Evolutionary conservation across 768 basidiomycete species (phyloP).

Genomic region (Collybia sordida): DNA sequence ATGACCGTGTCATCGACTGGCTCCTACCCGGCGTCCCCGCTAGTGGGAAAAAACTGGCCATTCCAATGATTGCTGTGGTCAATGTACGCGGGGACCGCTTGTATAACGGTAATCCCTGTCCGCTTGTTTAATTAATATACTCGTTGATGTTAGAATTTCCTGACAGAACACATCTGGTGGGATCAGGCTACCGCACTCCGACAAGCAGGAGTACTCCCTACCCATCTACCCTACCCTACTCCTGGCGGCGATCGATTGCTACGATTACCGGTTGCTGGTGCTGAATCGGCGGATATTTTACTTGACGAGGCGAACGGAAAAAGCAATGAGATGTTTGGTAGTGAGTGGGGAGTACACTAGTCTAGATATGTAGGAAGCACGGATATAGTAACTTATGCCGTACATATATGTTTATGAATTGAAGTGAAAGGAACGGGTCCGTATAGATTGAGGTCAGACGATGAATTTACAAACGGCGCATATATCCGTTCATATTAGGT

Average conservation of each 20-base stretch:
- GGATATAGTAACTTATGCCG: too few relatives aligned
- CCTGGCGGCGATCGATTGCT: conserved; percentile 20
- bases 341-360: conserved; percentile 28
- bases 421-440: too few relatives aligned
- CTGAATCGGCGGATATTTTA: conserved; percentile 34
- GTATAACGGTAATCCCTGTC: conserved; percentile 27
- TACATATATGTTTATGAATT: too few relatives aligned
- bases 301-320: conserved; percentile 32
- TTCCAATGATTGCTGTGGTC: conserved; percentile 59
- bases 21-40: conserved; percentile 54
- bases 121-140: not conserved
- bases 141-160: not conserved
- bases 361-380: not conserved
- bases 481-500: too few relatives aligned
- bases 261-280: conserved; percentile 36
- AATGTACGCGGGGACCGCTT: conserved; percentile 43
- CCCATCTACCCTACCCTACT: conserved; percentile 26
- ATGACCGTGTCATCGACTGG: conserved; percentile 44
- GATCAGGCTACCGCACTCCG: conserved; percentile 38
- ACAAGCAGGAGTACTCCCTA: conserved; percentile 36
- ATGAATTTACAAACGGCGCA: too few relatives aligned
- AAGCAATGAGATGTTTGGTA: conserved; percentile 38
- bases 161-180: conserved; percentile 45
- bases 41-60: conserved; percentile 43
- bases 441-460: too few relatives aligned